phyloP scores from a whole-genome alignment of 345 rosid genomes.

The Eucalyptus fibrosa region DNA sequence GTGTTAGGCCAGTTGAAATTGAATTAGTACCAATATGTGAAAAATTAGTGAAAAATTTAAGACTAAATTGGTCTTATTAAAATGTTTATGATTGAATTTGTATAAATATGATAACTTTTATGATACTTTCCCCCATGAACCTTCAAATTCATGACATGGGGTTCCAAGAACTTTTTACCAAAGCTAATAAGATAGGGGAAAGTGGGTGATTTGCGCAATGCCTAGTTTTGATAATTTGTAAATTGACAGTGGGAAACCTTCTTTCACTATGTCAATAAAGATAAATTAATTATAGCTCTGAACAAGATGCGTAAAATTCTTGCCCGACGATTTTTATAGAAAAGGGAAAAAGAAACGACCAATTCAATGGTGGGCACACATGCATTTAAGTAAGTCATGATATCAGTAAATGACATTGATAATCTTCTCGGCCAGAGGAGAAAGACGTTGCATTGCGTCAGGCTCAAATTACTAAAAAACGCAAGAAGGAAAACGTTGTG shows the following conservation, averaged over 20 bases:
- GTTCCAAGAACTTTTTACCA: background rate
- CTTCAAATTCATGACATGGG: background rate
- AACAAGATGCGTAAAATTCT: background rate
- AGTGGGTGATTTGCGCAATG: background rate
- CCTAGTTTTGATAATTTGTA: background rate
- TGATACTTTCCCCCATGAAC: rapidly evolving
- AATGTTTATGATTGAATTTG: no score
- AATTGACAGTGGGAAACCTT: rapidly evolving
- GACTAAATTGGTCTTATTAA: rapidly evolving
- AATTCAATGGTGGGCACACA: background rate
- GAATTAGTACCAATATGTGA: rapidly evolving
- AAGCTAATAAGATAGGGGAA: background rate
- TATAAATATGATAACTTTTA: no score
- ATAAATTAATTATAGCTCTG: background rate
- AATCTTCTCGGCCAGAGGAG: background rate
- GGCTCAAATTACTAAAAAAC: background rate
- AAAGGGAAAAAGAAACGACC: background rate
- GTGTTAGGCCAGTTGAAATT: no score
- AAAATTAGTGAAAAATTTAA: rapidly evolving
- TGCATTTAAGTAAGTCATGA: background rate
- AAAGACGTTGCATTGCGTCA: background rate
- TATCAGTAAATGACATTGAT: background rate
- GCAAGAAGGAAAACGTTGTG: background rate
- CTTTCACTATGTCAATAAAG: background rate
- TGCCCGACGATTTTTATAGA: rapidly evolving